Evolutionary conservation across 257 asterid species (phyloP), one percentile per base, ranked within the genome.

Genomic region (Agastache rugosa): DNA sequence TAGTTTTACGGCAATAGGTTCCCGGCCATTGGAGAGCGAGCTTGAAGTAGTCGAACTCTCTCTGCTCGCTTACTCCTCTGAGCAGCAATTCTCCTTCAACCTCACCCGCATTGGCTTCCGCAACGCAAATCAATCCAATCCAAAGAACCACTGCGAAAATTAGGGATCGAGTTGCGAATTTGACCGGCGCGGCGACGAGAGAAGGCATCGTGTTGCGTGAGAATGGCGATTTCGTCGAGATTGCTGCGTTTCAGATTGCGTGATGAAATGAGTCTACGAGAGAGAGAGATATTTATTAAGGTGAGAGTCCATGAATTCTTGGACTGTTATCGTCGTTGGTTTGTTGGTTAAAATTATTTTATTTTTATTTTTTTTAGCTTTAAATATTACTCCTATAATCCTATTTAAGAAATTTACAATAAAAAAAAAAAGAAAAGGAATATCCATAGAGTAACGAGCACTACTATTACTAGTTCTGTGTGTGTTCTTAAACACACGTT

Each of bases 1-100:
- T 83, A 19, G 86, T 84, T 73, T 59, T 70, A 47, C 89, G 87
- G 82, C 98, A 93, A 37, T 74, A 64, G 3, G 98, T 89, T 63
- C 87, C 96, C 34, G 96, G 96, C 98, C 97, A 93, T 74, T 83
- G 93, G 64, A 93, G 93, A 54, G 97, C 78, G 56, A 93, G 81
- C 87, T 77, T 80, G 82, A 89, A 91, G 79, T 85, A 93, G 80
- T 93, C 98, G 48, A 93, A 93, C 73, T 84, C 93, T 81, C 96
- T 85, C 81, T 84, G 96, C 6, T 72, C 15, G 67, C 54, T 64
- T 53, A 75, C 78, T 70, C 83, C 83, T 51, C 60, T 51, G 19
- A 78, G 78, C 66, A 77, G 14, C 27, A 71, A 60, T 67, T 71
- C 85, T 61, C 79, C 83, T 15, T 53, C 34, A 51, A 55, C 85